Conservation (phyloP, 2,329 filamentous ascomycete genomes). For the Lomentospora prolificans region DNA sequence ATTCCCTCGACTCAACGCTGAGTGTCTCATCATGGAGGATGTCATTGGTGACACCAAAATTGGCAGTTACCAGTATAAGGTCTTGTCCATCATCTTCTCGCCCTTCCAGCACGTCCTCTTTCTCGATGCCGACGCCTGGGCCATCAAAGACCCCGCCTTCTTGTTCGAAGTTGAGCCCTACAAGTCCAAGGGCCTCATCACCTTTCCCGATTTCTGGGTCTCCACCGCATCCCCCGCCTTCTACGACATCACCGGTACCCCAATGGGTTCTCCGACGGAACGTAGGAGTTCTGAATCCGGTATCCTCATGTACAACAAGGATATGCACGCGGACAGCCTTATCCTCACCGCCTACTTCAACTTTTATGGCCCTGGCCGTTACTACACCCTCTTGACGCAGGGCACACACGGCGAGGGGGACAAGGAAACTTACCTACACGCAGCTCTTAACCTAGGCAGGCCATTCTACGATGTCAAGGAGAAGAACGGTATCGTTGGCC, state of each 20-base stretch:
- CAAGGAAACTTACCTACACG: conserved; percentile 38
- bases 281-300: conserved; percentile 35
- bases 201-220: conserved; percentile 47
- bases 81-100: conserved; percentile 46
- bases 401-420: conserved; percentile 32
- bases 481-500: conserved; percentile 21
- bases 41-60: conserved; percentile 17
- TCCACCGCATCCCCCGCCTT: conserved; percentile 30
- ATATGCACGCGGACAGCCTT: conserved; percentile 32
- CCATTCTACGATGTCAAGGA: conserved; percentile 30
- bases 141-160: conserved; percentile 24
- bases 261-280: conserved; percentile 20
- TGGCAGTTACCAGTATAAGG: conserved; percentile 44
- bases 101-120: conserved; percentile 49
- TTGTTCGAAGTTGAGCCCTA: conserved; percentile 44
- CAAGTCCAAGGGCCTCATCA: conserved; percentile 38
- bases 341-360: conserved; percentile 45
- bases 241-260: conserved; percentile 30
- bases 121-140: conserved; percentile 48
- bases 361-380: conserved; percentile 40
- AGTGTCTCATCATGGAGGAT: conserved; percentile 22
- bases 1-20: conserved; percentile 20
- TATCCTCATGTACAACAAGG: conserved; percentile 37
- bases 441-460: conserved; percentile 28
- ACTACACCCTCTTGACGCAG: conserved; percentile 38